Conservation (phyloP, 2,329 filamentous ascomycete species). For the Xylariaceae sp. region DNA sequence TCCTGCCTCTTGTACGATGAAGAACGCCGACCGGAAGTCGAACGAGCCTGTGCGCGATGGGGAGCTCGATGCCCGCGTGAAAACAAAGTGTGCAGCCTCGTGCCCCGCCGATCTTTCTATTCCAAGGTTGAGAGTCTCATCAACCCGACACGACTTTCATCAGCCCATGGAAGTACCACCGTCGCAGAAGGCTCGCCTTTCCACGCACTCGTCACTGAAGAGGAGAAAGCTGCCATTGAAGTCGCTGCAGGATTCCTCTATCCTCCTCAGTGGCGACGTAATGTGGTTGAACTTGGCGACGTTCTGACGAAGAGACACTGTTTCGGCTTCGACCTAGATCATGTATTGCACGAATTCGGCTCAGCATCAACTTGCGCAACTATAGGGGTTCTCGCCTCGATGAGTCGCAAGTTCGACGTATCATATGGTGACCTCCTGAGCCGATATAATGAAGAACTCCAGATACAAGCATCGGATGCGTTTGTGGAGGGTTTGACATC, state of each 20-base stretch:
- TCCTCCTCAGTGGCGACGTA: not conserved
- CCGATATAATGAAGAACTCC: slow-evolving; percentile 34
- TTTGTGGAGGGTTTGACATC: slow-evolving; percentile 43
- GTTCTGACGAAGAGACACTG: slow-evolving; percentile 29
- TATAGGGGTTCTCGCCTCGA: slow-evolving; percentile 28
- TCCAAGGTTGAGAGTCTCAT: not conserved
- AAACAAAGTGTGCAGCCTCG: not conserved
- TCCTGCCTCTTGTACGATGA: not conserved
- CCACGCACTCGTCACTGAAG: not conserved
- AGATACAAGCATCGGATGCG: slow-evolving; percentile 33
- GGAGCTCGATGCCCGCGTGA: not conserved
- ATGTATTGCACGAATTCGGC: slow-evolving; percentile 44
- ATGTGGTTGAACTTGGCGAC: slow-evolving; percentile 5
- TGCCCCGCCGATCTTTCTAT: no score
- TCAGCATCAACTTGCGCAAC: slow-evolving; percentile 36
- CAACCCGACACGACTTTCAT: not conserved
- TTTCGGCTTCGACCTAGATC: slow-evolving; percentile 46
- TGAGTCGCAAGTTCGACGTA: slow-evolving; percentile 24
- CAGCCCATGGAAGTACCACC: not conserved
- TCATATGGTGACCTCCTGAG: slow-evolving; percentile 18
- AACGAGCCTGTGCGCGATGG: not conserved
- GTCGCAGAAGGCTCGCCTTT: not conserved
- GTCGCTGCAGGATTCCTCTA: not conserved
- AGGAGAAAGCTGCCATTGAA: not conserved
- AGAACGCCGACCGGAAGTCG: not conserved